Percentiles rank a stretch among this genome's conserved stretches.
Conservation (phyloP, 768 basidiomycete species). For the Leccinum arenicola region DNA sequence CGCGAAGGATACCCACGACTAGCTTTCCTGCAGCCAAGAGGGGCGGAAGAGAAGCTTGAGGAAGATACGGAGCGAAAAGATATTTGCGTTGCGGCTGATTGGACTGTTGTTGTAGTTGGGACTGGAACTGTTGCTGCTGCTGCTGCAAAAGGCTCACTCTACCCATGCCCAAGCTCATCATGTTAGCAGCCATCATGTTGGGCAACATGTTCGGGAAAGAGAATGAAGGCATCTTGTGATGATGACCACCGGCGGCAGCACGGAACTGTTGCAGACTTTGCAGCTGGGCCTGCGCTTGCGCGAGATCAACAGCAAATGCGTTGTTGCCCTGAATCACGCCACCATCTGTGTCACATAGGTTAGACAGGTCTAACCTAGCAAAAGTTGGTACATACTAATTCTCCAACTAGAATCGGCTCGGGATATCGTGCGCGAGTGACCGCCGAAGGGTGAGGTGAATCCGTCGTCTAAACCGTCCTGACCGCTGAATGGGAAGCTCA, state of each 20-base stretch:
- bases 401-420: constrained; percentile 86
- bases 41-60: constrained; percentile 95
- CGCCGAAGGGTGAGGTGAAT: constrained; percentile 62
- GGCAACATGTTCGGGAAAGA: constrained; percentile 98
- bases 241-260: constrained; percentile 90
- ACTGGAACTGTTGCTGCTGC: constrained; percentile 93
- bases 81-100: constrained; percentile 95
- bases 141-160: constrained; percentile 86
- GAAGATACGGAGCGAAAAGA: constrained; percentile 96
- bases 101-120: constrained; percentile 90
- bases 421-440: constrained; percentile 72
- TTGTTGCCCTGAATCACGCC: constrained; percentile 66
- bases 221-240: constrained; percentile 96
- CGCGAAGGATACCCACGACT: constrained; percentile 94
- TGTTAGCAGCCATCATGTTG: constrained; percentile 95
- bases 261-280: constrained; percentile 97
- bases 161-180: constrained; percentile 86
- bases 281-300: constrained; percentile 94
- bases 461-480: constrained; percentile 81
- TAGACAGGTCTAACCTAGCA: neutral
- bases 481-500: constrained; percentile 47
- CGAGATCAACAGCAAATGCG: constrained; percentile 78
- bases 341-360: constrained; percentile 49
- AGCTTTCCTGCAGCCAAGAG: constrained; percentile 95
- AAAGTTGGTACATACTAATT: constrained; percentile 58